Percentiles rank a stretch among this genome's conserved stretches.
Evolutionary conservation across 2,329 filamentous ascomycete species (phyloP).

Genomic region (Beauveria sp.): DNA sequence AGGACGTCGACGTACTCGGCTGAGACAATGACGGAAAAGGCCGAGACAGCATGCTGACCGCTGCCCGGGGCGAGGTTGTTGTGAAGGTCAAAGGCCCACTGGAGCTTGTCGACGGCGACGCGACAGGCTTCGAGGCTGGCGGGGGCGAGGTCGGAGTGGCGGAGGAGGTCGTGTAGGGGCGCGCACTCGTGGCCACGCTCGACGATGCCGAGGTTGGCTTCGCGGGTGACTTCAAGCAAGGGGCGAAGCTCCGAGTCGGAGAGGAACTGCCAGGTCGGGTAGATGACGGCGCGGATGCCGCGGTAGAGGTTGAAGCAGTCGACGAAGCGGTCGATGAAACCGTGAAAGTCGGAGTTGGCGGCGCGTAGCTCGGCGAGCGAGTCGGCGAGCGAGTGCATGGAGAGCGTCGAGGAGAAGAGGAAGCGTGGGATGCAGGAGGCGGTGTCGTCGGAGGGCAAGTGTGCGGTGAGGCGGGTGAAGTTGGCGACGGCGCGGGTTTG

Average conservation of each 20-base stretch:
- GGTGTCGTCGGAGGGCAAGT: conserved; percentile 18
- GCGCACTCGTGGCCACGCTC: conserved; percentile 8
- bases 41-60: conserved; percentile 13
- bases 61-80: conserved; percentile 5
- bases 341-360: conserved; percentile 21
- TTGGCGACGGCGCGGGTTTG: conserved; percentile 35
- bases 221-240: conserved; percentile 8
- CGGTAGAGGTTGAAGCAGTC: conserved; percentile 13
- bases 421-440: conserved; percentile 31
- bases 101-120: conserved; percentile 11
- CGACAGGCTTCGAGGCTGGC: conserved; percentile 13
- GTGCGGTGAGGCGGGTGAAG: conserved; percentile 26
- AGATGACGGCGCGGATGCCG: conserved; percentile 12
- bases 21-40: conserved; percentile 14
- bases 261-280: conserved; percentile 11
- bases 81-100: conserved; percentile 14
- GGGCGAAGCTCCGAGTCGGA: conserved; percentile 12
- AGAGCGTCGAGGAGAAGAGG: conserved; percentile 36
- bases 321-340: conserved; percentile 12
- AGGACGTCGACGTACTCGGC: conserved; percentile 29
- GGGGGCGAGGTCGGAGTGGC: conserved; percentile 5
- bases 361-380: conserved; percentile 30
- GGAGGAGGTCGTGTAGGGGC: conserved; percentile 3
- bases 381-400: conserved; percentile 42
- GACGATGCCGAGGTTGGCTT: conserved; percentile 7